Conservation (phyloP, 2,329 filamentous ascomycete species). For the Fusarium sp. region DNA sequence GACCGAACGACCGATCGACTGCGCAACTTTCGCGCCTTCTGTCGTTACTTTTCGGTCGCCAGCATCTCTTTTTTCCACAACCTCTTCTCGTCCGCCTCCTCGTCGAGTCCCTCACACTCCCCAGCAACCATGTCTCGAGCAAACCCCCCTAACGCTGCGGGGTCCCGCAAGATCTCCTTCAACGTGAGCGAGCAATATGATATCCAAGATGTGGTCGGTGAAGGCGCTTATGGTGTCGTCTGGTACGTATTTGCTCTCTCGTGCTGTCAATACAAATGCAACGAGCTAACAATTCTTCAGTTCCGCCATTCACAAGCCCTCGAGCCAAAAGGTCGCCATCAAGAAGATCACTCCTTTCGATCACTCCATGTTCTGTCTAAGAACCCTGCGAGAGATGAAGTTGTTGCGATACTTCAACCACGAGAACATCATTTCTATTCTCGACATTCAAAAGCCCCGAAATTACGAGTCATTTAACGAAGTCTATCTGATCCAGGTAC, state of each 20-base stretch:
- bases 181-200: constrained; percentile 99
- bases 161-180: constrained; percentile 96
- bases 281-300: constrained; percentile 58
- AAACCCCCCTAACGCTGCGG: constrained; percentile 67
- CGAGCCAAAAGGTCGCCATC: constrained; percentile 97
- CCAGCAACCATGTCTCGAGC: constrained; percentile 63
- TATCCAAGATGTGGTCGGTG: constrained; percentile 98
- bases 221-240: constrained; percentile 98
- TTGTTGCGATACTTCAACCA: constrained; percentile 98
- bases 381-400: constrained; percentile 99
- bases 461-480: constrained; percentile 97
- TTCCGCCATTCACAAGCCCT: constrained; percentile 97
- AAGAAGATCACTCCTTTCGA: constrained; percentile 99
- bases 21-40: constrained; percentile 22
- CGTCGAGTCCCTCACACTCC: background rate
- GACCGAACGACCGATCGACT: constrained; percentile 29
- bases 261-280: background rate
- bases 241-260: constrained; percentile 72
- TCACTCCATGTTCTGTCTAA: constrained; percentile 97
- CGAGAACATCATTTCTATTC: constrained; percentile 99
- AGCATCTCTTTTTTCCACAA: constrained; percentile 1
- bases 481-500: constrained; percentile 97
- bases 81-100: constrained; percentile 6
- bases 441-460: constrained; percentile 98
- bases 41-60: constrained; percentile 7